Conservation (phyloP, 2,329 filamentous ascomycete genomes). For the Colletotrichum coccodes region DNA sequence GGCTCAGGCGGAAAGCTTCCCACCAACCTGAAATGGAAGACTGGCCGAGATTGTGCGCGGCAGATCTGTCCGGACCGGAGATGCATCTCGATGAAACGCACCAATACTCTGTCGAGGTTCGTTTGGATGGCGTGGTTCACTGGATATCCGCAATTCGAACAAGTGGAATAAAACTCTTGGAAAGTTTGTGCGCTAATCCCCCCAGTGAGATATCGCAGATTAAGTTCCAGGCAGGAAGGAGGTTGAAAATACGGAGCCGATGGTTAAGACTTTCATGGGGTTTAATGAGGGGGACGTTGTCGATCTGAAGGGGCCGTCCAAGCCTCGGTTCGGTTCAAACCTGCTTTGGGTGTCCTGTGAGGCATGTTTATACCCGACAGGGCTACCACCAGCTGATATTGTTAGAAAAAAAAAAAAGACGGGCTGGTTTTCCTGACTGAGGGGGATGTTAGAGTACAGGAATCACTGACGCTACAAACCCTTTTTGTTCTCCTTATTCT, state of each 20-base stretch:
- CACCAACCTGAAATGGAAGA: constrained; percentile 33
- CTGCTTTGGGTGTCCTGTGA: constrained; percentile 6
- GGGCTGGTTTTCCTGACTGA: background rate
- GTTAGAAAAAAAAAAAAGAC: too few species aligned
- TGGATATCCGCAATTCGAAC: background rate
- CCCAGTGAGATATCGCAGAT: constrained; percentile 21
- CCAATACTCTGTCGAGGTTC: constrained; percentile 7
- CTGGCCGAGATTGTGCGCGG: constrained; percentile 29
- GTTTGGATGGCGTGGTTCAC: constrained; percentile 7
- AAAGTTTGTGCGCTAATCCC: constrained; percentile 22
- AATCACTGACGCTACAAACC: constrained; percentile 11
- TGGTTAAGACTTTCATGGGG: constrained; percentile 3
- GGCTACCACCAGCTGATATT: background rate
- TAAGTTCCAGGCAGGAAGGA: constrained; percentile 13
- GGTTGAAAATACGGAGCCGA: constrained; percentile 21
- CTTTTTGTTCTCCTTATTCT: too few species aligned
- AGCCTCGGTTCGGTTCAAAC: constrained; percentile 28
- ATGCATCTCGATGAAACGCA: constrained; percentile 23
- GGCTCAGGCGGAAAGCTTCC: constrained; percentile 21
- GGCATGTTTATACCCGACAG: background rate
- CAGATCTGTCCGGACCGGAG: constrained; percentile 25
- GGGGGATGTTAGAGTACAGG: background rate
- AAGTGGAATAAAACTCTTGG: constrained; percentile 11
- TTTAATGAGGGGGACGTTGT: constrained; percentile 4
- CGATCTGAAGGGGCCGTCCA: constrained; percentile 18